Percentiles rank a stretch among this genome's conserved stretches.
phyloP scores from a whole-genome alignment of 345 rosid species.

The Salix koriyanagi region DNA sequence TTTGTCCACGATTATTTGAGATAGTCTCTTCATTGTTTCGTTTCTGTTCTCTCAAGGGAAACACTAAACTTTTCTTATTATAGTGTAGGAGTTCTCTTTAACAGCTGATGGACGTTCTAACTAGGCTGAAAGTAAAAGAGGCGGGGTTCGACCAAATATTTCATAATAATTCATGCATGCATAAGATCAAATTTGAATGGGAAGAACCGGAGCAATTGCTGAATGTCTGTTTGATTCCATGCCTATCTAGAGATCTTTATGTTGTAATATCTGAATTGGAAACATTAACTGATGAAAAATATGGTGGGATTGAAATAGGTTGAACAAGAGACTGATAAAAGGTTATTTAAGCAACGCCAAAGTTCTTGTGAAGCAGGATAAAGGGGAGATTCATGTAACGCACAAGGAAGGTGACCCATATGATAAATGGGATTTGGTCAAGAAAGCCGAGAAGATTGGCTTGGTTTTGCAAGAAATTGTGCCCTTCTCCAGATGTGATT shows the following conservation, averaged over 20 bases:
- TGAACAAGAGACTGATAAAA: constrained; percentile 35
- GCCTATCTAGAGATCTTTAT: background rate
- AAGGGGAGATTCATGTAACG: constrained; percentile 35
- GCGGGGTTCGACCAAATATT: background rate
- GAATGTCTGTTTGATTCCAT: background rate
- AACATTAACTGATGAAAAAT: constrained; percentile 1
- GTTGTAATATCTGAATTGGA: background rate
- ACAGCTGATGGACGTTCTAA: background rate
- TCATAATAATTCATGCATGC: background rate
- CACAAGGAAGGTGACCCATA: constrained; percentile 36
- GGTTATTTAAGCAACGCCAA: constrained; percentile 28
- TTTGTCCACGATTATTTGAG: background rate
- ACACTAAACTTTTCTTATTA: background rate
- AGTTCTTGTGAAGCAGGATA: constrained; percentile 16
- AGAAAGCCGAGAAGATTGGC: constrained; percentile 30
- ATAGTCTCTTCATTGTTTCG: background rate
- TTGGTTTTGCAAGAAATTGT: constrained; percentile 14
- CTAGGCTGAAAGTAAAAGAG: background rate
- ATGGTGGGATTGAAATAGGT: constrained; percentile 17
- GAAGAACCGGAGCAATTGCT: background rate
- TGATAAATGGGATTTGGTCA: constrained; percentile 31
- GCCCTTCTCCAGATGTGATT: constrained; percentile 22
- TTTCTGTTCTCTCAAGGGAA: background rate
- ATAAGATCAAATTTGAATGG: background rate
- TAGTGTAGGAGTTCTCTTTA: background rate